Percentiles rank a stretch among this genome's conserved stretches.
Evolutionary conservation across 1,284 basidiomycete genomes (phyloP).

Genomic region (Naganishia albida): DNA sequence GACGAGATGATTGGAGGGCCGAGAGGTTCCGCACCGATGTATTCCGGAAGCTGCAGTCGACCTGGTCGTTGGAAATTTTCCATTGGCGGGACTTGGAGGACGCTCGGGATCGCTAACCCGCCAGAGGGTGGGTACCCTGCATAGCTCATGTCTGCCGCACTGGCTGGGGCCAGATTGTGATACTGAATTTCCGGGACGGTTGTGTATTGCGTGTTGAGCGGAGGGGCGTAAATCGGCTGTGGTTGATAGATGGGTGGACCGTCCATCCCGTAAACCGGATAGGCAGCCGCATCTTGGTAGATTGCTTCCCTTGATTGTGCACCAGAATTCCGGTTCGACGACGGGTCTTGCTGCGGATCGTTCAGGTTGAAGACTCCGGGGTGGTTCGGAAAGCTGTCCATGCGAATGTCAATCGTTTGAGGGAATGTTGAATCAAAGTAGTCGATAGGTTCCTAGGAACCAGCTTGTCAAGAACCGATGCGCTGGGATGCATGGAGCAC

Average conservation of each 20-base stretch:
- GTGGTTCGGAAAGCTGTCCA: conserved; percentile 2
- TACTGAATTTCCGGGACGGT: neutral
- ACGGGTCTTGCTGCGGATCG: neutral
- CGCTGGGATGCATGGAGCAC: too few species aligned
- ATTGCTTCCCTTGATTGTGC: neutral
- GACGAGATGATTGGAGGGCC: too few species aligned
- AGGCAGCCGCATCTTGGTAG: neutral
- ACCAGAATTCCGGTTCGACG: neutral
- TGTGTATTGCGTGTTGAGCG: neutral
- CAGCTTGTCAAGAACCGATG: too few species aligned
- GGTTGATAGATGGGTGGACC: neutral
- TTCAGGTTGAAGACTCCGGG: neutral
- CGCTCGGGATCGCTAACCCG: conserved; percentile 3
- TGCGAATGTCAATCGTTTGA: neutral
- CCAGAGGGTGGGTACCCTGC: neutral
- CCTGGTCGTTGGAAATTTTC: neutral
- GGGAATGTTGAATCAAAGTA: neutral
- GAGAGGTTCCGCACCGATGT: neutral
- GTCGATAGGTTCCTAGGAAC: neutral
- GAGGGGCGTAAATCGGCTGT: neutral
- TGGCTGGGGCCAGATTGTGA: neutral
- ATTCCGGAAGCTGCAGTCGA: neutral
- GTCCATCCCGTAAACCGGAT: neutral
- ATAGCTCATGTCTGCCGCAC: too few species aligned
- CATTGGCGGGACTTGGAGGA: neutral